phyloP scores from a whole-genome alignment of 2,329 filamentous ascomycete species.

The Aureobasidium melanogenum region DNA sequence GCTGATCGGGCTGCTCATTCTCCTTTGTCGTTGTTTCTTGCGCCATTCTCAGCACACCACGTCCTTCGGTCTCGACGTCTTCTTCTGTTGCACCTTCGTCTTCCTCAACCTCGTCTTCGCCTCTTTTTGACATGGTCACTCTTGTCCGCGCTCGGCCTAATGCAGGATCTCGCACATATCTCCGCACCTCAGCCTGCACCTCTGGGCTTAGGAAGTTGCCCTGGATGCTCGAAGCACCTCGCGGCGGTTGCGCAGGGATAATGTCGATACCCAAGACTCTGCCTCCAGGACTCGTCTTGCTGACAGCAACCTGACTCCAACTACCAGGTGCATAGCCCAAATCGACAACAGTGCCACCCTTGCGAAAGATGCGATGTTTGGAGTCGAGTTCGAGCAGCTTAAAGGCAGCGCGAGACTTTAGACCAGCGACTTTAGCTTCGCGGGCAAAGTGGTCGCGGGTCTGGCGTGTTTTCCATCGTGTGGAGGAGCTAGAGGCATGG shows the following conservation, averaged over 20 bases:
- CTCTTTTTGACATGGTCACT: constrained; percentile 17
- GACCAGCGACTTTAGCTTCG: constrained; percentile 65
- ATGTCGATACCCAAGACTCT: constrained; percentile 87
- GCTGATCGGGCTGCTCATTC: constrained; percentile 14
- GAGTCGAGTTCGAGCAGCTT: constrained; percentile 87
- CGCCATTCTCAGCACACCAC: constrained; percentile 60
- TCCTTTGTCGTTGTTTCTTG: not conserved
- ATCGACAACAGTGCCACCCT: constrained; percentile 80
- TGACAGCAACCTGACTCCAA: constrained; percentile 70
- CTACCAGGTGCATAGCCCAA: constrained; percentile 68
- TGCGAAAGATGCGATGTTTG: constrained; percentile 69
- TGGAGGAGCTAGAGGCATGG: constrained; percentile 47
- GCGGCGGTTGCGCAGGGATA: constrained; percentile 82
- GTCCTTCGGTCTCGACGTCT: constrained; percentile 33
- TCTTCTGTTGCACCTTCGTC: constrained; percentile 26
- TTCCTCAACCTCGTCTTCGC: constrained; percentile 25
- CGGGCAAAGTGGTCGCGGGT: constrained; percentile 61
- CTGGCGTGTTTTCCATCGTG: constrained; percentile 76
- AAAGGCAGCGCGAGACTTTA: constrained; percentile 88
- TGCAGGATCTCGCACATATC: constrained; percentile 60
- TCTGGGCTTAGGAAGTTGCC: constrained; percentile 75
- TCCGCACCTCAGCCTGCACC: constrained; percentile 68
- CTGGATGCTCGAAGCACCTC: constrained; percentile 88
- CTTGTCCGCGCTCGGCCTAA: constrained; percentile 43
- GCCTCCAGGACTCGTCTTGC: constrained; percentile 65